Base-by-base conservation (phyloP, 163 green algal genomes). In the Coccomyxa subellipsoidea region DNA sequence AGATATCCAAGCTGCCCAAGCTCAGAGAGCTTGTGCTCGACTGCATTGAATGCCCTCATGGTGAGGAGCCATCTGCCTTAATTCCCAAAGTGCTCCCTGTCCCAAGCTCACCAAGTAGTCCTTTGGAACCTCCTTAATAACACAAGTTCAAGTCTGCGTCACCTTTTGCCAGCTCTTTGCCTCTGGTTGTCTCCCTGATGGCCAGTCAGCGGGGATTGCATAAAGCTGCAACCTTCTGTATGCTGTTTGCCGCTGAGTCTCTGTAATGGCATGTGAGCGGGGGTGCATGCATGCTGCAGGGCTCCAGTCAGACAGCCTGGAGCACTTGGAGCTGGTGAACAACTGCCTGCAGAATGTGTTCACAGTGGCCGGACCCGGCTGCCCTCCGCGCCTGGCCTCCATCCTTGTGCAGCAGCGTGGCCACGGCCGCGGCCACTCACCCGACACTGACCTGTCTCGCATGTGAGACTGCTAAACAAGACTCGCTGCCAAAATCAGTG, bases 41-140 rank as follows among this genome's bases (percentile, higher is more conserved):
- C n/a, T 73, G 66, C 66, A n/a, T 73, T 10, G 66, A 73, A 8
- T 73, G 66, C 66, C 66, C 66, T 23, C 66, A 73, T 73, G 66
- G 66, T 73, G 66, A 36, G 66, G 31, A 27, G 27, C 66, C n/a
- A 36, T 73, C 66, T 18, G 21, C 66, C 32, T 73, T 18, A 21
- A 34, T 36, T 36, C 27, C 10, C 8, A 18, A 73, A 36, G 66
- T 34, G 8, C 4, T 36, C 0, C 10, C 18, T 36, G 7, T 36
- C 2, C 1, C 8, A 73, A 34, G n/a, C 21, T 73, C 29, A 66
- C 12, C 12, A 29, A 12, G 47, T 12, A 12, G 12, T 29, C 18
- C 12, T 66, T 66, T 66, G 12, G 12, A 18, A 66, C 18, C 12
- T 29, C 18, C 12, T 18, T 66, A 18, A 66, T 66, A 12, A 66